Percentiles rank a stretch among this genome's conserved stretches.
Evolutionary conservation across 176 grass and related monocot species (phyloP).

Genomic region (Eragrostis nindensis): DNA sequence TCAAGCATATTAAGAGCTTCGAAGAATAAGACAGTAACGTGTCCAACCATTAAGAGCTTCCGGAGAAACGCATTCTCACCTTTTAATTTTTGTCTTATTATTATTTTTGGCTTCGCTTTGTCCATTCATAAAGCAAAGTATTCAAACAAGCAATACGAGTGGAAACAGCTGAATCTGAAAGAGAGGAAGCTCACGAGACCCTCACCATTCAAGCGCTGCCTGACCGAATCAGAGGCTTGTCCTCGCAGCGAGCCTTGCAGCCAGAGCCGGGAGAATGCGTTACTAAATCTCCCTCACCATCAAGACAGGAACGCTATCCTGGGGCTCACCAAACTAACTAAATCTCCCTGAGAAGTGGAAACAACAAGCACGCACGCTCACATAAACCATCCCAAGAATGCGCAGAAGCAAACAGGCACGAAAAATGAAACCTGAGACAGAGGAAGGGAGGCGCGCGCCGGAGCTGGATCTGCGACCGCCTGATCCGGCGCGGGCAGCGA

Average conservation of each 20-base stretch:
- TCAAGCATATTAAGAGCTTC: background rate
- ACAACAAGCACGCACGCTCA: background rate
- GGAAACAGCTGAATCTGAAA: slow-evolving; percentile 24
- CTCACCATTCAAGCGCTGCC: slow-evolving; percentile 36
- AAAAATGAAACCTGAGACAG: background rate
- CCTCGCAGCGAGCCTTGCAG: background rate
- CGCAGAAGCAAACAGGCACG: background rate
- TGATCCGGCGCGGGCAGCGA: background rate
- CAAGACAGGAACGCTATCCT: background rate
- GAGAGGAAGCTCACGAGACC: slow-evolving; percentile 9
- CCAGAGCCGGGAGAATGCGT: background rate
- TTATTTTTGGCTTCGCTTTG: background rate
- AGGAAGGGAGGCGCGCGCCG: background rate
- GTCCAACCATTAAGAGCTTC: background rate
- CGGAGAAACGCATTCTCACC: background rate
- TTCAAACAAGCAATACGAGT: background rate
- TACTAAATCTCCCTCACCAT: background rate
- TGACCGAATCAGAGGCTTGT: background rate
- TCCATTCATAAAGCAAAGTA: slow-evolving; percentile 8
- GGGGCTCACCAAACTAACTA: too few relatives aligned
- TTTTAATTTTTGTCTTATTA: background rate
- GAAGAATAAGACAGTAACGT: too few relatives aligned
- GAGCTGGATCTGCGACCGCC: slow-evolving; percentile 27
- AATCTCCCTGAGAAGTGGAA: background rate
- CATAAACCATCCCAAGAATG: background rate